Evolutionary conservation across 2,329 filamentous ascomycete species (phyloP).

Genomic region (Botryotinia calthae): DNA sequence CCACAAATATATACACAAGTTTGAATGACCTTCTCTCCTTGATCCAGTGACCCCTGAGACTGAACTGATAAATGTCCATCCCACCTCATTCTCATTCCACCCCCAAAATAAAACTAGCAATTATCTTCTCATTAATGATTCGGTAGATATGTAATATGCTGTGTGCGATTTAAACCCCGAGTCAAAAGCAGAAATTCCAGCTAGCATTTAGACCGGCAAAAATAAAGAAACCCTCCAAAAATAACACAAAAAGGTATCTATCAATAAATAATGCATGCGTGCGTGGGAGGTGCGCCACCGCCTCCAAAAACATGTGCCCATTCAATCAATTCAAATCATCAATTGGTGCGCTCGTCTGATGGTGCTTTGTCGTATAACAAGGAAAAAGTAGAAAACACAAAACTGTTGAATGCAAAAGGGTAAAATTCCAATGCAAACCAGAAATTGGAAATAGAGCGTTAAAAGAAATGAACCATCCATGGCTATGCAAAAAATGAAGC

Average conservation of each 20-base stretch:
- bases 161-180: not conserved
- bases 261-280: slow-evolving; percentile 13
- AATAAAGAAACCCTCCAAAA: not conserved
- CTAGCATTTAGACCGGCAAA: slow-evolving; percentile 5
- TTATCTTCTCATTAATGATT: slow-evolving; percentile 15
- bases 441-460: slow-evolving; percentile 9
- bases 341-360: slow-evolving; percentile 9
- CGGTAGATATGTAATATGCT: not conserved
- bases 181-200: slow-evolving; percentile 6
- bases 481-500: slow-evolving; percentile 20
- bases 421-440: slow-evolving; percentile 4
- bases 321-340: slow-evolving; percentile 15
- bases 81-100: not conserved
- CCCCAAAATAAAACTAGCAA: slow-evolving; percentile 12
- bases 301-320: not conserved
- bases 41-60: not conserved
- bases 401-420: slow-evolving; percentile 4
- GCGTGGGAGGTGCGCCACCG: not conserved
- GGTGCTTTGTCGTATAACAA: slow-evolving; percentile 13
- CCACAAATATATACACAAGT: slow-evolving; percentile 15
- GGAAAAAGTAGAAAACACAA: slow-evolving; percentile 5
- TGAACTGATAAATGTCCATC: not conserved
- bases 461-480: slow-evolving; percentile 7
- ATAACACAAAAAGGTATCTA: slow-evolving; percentile 12
- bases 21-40: not conserved